Percentiles rank a stretch among this genome's conserved stretches.
These are phyloP conservation scores for Jaenimonas drosophilae DNA, from an alignment of 208 protist species.

Conservation along the genomic window DNA sequence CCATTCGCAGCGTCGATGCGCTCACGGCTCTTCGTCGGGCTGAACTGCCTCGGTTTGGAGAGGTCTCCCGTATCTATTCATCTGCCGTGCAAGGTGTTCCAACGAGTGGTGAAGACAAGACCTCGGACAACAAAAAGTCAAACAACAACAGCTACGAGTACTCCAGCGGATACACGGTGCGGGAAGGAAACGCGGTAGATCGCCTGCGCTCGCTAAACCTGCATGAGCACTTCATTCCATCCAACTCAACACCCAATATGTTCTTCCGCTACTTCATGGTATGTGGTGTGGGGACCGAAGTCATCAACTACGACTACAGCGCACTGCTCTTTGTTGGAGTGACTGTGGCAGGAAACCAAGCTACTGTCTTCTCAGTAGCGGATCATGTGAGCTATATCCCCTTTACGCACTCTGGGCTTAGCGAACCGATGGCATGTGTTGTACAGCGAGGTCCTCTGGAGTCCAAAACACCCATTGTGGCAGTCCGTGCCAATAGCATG, in stretches of 20 bases:
- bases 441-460: conserved; percentile 5
- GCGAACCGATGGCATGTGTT: conserved; percentile 24
- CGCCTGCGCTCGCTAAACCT: background rate
- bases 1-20: conserved; percentile 29
- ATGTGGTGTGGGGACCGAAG: background rate
- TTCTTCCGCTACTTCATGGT: conserved; percentile 1
- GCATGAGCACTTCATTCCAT: background rate
- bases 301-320: conserved; percentile 1
- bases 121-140: background rate
- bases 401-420: conserved; percentile 22
- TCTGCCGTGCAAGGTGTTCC: background rate
- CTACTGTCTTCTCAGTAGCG: conserved; percentile 26
- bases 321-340: conserved; percentile 41
- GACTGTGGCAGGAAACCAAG: background rate
- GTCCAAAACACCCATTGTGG: conserved; percentile 6
- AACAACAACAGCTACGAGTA: background rate
- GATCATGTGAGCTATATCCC: conserved; percentile 51
- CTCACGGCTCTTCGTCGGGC: conserved; percentile 11
- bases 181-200: background rate
- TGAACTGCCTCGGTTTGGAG: conserved; percentile 12
- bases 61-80: background rate
- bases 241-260: background rate
- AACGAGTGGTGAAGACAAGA: too few relatives aligned
- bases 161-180: background rate
- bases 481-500: conserved; percentile 28